phyloP scores from a whole-genome alignment of 768 basidiomycete species.

The Gelatoporia subvermispora region DNA sequence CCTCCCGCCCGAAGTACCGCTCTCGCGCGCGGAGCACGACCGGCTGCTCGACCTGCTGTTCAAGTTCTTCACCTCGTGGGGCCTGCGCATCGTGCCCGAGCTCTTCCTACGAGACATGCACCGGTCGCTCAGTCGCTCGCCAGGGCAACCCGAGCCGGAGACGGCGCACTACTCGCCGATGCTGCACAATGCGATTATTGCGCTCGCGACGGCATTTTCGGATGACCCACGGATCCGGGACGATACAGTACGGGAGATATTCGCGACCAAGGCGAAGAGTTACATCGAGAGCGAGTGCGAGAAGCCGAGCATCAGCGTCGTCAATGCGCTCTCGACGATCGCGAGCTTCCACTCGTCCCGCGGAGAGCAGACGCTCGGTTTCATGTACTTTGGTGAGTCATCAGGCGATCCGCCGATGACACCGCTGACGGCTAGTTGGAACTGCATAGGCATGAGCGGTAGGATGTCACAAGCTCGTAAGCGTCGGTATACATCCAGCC shows the following conservation, averaged over 20 bases:
- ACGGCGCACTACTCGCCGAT: conserved; percentile 65
- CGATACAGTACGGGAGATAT: conserved; percentile 24
- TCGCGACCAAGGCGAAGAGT: conserved; percentile 34
- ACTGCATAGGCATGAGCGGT: conserved; percentile 46
- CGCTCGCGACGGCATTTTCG: conserved; percentile 34
- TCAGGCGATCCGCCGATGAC: not conserved
- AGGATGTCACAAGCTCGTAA: conserved; percentile 56
- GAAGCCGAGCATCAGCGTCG: conserved; percentile 36
- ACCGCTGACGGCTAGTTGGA: not conserved
- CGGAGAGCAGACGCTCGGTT: conserved; percentile 39
- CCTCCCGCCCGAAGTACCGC: conserved; percentile 25
- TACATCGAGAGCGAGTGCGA: conserved; percentile 36
- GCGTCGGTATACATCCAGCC: conserved; percentile 16
- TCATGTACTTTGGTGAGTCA: conserved; percentile 35
- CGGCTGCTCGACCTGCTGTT: conserved; percentile 33
- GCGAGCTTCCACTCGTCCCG: conserved; percentile 34
- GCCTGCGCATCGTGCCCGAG: conserved; percentile 34
- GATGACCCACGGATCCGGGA: conserved; percentile 31
- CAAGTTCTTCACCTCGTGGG: conserved; percentile 36
- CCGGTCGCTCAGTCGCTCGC: conserved; percentile 27
- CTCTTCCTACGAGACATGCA: conserved; percentile 41
- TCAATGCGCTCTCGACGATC: conserved; percentile 35
- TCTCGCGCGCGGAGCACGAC: conserved; percentile 26
- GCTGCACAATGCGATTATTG: conserved; percentile 64
- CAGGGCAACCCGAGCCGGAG: conserved; percentile 27